Evolutionary conservation across 225 moss, liverwort and hornwort genomes (phyloP).

Genomic region (Pseudoscleropodium purum): DNA sequence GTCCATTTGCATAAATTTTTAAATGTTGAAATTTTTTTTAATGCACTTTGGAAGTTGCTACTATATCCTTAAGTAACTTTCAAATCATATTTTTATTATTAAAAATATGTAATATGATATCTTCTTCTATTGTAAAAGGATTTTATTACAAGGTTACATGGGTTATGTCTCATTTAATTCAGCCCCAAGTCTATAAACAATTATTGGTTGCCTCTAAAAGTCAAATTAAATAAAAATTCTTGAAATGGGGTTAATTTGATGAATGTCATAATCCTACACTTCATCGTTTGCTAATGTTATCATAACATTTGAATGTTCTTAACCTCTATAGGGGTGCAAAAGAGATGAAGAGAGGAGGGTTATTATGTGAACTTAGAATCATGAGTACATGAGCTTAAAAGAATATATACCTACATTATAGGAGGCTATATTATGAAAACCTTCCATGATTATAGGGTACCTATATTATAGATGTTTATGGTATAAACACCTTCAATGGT

Average conservation of each 20-base stretch:
- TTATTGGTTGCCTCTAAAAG: background rate
- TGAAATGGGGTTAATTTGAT: background rate
- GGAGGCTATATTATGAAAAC: background rate
- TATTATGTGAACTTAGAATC: background rate
- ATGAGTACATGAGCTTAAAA: background rate
- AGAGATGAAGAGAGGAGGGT: rapidly evolving
- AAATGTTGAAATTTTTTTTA: background rate
- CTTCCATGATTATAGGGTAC: background rate
- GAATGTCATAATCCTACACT: background rate
- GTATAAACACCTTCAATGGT: background rate
- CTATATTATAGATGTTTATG: background rate
- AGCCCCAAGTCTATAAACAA: background rate
- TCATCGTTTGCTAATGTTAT: rapidly evolving
- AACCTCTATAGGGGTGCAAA: rapidly evolving
- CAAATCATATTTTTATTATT: background rate
- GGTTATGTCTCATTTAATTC: background rate
- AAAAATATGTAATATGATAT: background rate
- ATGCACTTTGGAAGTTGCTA: background rate
- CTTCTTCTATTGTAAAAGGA: background rate
- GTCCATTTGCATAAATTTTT: rapidly evolving
- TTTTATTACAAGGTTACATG: background rate
- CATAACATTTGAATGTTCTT: background rate
- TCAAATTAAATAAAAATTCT: background rate
- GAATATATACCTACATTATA: background rate
- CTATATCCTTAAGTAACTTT: background rate